Conservation (phyloP, 768 basidiomycete genomes). For the Paxillus rubicundulus region DNA sequence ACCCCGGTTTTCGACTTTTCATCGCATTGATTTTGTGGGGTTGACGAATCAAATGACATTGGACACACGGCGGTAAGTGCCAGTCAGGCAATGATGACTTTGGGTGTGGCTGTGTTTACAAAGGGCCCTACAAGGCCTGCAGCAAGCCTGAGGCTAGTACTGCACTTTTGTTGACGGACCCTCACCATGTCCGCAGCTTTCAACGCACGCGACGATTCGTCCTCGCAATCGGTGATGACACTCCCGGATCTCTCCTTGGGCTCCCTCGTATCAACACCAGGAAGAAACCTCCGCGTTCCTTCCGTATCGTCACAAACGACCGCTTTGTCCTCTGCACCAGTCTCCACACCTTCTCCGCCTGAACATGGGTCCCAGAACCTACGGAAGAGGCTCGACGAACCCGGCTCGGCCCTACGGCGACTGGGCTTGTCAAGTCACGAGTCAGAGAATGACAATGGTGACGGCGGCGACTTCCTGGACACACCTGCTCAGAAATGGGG, state of each 20-base stretch:
- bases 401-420: slow-evolving; percentile 39
- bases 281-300: slow-evolving; percentile 42
- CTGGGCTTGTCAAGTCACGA: slow-evolving; percentile 31
- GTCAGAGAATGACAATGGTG: slow-evolving; percentile 39
- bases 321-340: slow-evolving; percentile 47
- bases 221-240: slow-evolving; percentile 41
- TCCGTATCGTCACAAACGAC: slow-evolving; percentile 53
- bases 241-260: slow-evolving; percentile 63
- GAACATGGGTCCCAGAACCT: slow-evolving; percentile 29
- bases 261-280: slow-evolving; percentile 53
- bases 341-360: slow-evolving; percentile 52
- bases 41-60: no score
- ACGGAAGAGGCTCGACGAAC: slow-evolving; percentile 41
- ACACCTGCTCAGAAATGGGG: slow-evolving; percentile 55
- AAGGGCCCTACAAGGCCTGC: no score
- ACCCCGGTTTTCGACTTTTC: no score
- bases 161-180: no score
- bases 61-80: no score
- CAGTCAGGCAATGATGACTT: no score
- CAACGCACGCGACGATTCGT: slow-evolving; percentile 39
- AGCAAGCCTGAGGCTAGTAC: no score
- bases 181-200: slow-evolving; percentile 45
- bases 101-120: no score
- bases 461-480: slow-evolving; percentile 46
- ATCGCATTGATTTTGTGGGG: no score